phyloP scores from a whole-genome alignment of 331 rosid species.

The Quercus tomentella region DNA sequence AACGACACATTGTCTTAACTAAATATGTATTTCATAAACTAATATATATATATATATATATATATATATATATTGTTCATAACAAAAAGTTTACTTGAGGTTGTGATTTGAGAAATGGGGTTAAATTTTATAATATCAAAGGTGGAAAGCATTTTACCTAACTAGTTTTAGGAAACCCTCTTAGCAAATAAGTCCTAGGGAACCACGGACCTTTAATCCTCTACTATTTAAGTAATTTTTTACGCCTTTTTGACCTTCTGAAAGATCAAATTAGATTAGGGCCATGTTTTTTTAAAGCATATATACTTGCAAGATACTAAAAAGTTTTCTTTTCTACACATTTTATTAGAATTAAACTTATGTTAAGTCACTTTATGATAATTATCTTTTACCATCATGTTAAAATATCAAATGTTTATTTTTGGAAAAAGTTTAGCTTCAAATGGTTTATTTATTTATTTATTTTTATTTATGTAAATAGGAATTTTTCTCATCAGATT shows the following conservation, averaged over 20 bases:
- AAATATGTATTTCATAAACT: background rate
- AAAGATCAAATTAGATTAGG: constrained; percentile 20
- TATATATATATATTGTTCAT: background rate
- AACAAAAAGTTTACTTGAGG: background rate
- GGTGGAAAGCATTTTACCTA: constrained; percentile 10
- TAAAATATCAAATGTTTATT: too few species aligned
- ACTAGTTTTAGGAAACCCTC: constrained; percentile 17
- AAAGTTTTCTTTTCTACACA: too few species aligned
- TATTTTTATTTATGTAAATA: too few species aligned
- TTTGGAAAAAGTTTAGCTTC: too few species aligned
- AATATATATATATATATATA: background rate
- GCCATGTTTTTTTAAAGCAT: background rate
- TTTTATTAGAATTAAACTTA: too few species aligned
- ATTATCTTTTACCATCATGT: too few species aligned
- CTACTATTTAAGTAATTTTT: background rate
- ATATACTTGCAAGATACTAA: background rate
- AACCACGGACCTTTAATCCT: constrained; percentile 7
- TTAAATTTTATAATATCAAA: constrained; percentile 1
- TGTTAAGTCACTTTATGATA: too few species aligned
- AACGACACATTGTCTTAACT: constrained; percentile 19
- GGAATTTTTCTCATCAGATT: too few species aligned
- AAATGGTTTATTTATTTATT: too few species aligned
- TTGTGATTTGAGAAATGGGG: background rate
- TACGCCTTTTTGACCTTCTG: constrained; percentile 40
- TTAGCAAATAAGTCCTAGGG: background rate